phyloP scores from a whole-genome alignment of 2,329 filamentous ascomycete species.

The Microcera coccophila region DNA sequence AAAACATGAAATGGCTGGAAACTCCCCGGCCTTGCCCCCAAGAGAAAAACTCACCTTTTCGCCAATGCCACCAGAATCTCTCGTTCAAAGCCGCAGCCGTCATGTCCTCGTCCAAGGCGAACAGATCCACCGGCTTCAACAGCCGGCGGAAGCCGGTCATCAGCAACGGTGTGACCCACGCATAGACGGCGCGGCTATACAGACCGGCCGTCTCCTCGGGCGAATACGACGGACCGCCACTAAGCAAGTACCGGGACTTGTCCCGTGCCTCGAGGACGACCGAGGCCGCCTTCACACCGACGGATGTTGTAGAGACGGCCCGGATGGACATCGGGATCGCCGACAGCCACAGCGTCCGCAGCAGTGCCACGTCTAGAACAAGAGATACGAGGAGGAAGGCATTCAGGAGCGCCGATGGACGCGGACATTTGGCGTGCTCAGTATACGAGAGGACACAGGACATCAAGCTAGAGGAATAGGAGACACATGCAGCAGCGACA shows the following conservation, averaged over 20 bases:
- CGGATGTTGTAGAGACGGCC: conserved; percentile 33
- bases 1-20: no score
- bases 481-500: conserved; percentile 31
- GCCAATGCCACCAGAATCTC: conserved; percentile 32
- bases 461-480: conserved; percentile 31
- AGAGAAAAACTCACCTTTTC: conserved; percentile 20
- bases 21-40: neutral
- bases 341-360: conserved; percentile 35
- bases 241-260: conserved; percentile 34
- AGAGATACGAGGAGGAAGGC: conserved; percentile 34
- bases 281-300: conserved; percentile 34
- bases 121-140: conserved; percentile 34
- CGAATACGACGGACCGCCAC: conserved; percentile 25
- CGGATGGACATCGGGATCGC: conserved; percentile 24
- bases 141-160: conserved; percentile 33
- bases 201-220: conserved; percentile 39
- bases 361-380: conserved; percentile 32
- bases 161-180: conserved; percentile 39
- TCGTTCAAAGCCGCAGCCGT: conserved; percentile 25
- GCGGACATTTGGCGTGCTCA: conserved; percentile 31
- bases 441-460: conserved; percentile 30
- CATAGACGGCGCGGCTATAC: conserved; percentile 36
- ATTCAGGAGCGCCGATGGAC: conserved; percentile 32
- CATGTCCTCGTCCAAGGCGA: conserved; percentile 34
- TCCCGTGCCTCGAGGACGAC: conserved; percentile 37